Conservation (phyloP, 768 basidiomycete genomes). For the Mycena floridula region DNA sequence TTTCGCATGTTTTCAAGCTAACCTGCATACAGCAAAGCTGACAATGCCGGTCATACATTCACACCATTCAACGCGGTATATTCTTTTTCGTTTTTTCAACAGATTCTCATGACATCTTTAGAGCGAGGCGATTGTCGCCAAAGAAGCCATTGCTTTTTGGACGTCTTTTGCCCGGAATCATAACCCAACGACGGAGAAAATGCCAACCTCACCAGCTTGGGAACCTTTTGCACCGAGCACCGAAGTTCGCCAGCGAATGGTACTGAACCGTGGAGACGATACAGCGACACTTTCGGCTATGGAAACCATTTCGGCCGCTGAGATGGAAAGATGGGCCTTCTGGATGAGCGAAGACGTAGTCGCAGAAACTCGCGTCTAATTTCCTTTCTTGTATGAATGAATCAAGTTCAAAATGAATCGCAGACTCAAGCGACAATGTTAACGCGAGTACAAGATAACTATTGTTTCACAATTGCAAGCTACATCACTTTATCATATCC, state of each 20-base stretch:
- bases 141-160: slow-evolving; percentile 38
- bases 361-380: slow-evolving; percentile 25
- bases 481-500: too few species aligned
- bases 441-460: too few species aligned
- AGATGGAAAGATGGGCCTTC: slow-evolving; percentile 31
- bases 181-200: slow-evolving; percentile 17
- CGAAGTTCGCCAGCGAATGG: slow-evolving; percentile 13
- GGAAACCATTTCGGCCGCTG: slow-evolving; percentile 20
- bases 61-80: slow-evolving; percentile 31
- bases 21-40: slow-evolving; percentile 22
- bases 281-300: slow-evolving; percentile 19
- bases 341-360: slow-evolving; percentile 34
- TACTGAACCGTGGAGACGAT: slow-evolving; percentile 21
- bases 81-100: not conserved
- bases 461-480: too few species aligned
- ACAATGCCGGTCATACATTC: slow-evolving; percentile 29
- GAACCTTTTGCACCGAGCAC: slow-evolving; percentile 11
- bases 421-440: too few species aligned
- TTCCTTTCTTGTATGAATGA: not conserved
- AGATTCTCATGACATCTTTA: slow-evolving; percentile 4
- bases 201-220: slow-evolving; percentile 21
- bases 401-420: not conserved
- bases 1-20: too few species aligned
- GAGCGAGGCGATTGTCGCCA: slow-evolving; percentile 30
- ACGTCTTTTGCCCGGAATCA: slow-evolving; percentile 32